These are phyloP conservation scores for Elasticomyces elasticus DNA, from an alignment of 495 filamentous ascomycete genomes.

Conservation along the genomic window DNA sequence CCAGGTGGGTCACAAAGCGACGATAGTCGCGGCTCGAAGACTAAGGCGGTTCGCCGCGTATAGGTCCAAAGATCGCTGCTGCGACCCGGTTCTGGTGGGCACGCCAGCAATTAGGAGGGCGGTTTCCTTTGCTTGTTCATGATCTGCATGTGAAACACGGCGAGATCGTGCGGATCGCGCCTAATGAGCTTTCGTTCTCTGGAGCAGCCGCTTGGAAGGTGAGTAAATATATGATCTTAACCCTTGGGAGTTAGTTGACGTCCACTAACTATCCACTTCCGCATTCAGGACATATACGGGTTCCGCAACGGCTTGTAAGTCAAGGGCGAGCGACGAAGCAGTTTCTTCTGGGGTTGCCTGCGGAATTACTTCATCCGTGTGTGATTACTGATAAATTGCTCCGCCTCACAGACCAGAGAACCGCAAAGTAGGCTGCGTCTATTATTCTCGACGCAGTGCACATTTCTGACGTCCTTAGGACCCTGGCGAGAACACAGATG, in stretches of 20 bases:
- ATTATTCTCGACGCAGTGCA: background rate
- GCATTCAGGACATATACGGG: constrained; percentile 28
- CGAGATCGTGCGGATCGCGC: constrained; percentile 22
- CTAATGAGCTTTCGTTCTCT: constrained; percentile 26
- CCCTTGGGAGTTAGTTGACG: no score
- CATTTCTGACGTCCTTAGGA: constrained; percentile 8
- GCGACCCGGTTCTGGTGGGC: constrained; percentile 15
- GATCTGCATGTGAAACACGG: constrained; percentile 26
- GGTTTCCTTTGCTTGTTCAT: constrained; percentile 17
- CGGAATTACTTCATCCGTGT: no score
- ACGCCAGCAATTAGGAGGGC: constrained; percentile 7
- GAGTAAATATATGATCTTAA: no score
- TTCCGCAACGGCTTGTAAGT: constrained; percentile 3
- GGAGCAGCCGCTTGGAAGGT: constrained; percentile 19
- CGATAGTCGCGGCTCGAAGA: no score
- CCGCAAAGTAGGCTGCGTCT: background rate
- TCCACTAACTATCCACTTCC: no score
- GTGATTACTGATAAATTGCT: no score
- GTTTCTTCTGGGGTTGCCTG: no score
- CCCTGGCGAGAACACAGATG: constrained; percentile 6
- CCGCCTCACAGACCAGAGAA: constrained; percentile 9
- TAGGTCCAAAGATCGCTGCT: constrained; percentile 20
- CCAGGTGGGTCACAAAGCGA: no score
- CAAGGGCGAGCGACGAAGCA: background rate
- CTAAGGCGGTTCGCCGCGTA: no score